Conservation (phyloP, 2,329 filamentous ascomycete species). For the Orbilia blumenaviensis region DNA sequence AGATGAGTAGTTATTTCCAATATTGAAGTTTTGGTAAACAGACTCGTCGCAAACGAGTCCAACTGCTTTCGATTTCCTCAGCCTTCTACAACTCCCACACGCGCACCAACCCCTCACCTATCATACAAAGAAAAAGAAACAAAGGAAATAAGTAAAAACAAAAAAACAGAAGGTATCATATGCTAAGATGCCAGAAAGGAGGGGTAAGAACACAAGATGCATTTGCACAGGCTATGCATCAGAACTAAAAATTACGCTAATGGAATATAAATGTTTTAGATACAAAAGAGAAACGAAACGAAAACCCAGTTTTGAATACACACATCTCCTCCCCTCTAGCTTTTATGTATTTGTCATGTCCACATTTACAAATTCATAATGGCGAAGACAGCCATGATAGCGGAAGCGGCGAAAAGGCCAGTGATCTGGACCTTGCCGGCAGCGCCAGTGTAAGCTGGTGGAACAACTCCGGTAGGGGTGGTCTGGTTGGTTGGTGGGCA, state of each 20-base stretch:
- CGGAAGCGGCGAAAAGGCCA: slow-evolving; percentile 47
- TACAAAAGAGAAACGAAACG: slow-evolving; percentile 49
- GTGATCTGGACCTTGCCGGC: slow-evolving; percentile 50
- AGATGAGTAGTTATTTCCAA: too few relatives aligned
- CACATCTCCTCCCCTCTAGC: neutral
- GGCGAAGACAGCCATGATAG: slow-evolving; percentile 49
- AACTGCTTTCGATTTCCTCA: neutral
- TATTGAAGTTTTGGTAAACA: slow-evolving; percentile 7
- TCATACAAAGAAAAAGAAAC: slow-evolving; percentile 6
- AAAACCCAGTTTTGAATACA: slow-evolving; percentile 9
- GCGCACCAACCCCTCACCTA: neutral
- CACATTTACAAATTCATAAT: slow-evolving; percentile 54
- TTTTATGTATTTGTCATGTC: slow-evolving; percentile 37
- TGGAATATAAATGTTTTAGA: slow-evolving; percentile 30
- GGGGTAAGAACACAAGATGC: slow-evolving; percentile 27
- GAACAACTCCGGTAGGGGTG: slow-evolving; percentile 41
- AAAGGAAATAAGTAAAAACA: slow-evolving; percentile 22
- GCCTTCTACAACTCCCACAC: neutral
- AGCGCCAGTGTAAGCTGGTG: slow-evolving; percentile 50
- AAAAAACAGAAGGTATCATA: slow-evolving; percentile 41
- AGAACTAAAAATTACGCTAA: slow-evolving; percentile 43
- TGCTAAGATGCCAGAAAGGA: slow-evolving; percentile 29
- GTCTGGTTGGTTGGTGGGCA: slow-evolving; percentile 45
- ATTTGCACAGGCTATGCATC: slow-evolving; percentile 19
- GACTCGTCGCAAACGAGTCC: slow-evolving; percentile 15